Base-by-base conservation (phyloP, 495 filamentous ascomycete genomes). In the Acidomyces sp. region DNA sequence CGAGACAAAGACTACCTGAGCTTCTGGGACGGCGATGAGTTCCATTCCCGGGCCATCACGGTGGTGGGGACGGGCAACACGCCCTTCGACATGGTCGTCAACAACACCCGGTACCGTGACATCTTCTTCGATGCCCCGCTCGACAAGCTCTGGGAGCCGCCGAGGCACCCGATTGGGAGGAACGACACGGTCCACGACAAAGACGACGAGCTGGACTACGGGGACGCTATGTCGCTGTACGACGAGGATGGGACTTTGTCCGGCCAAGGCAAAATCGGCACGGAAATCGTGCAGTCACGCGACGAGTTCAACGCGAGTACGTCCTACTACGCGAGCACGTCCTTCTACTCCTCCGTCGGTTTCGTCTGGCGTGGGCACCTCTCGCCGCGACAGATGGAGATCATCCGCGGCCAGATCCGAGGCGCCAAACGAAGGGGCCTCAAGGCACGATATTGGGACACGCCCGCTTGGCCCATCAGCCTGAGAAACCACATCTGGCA, bases 51-150 rank as follows among this genome's bases (percentile, higher is more conserved):
- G 10, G 45, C 45, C 1, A 55, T 93, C 13, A 92, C 83, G 3
- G 70, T 92, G 3, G 79, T 92, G 6, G 82, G 74, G 0, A 87
- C 85, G 0, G 85, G 85, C 12, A 77, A 79, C 43, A 76, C 82
- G 0, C 80, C 83, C 0, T 78, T 88, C 41, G 68, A 81, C 32
- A 33, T 63, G 23, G 51, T 78, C 3, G 42, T 64, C 1, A 46
- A 53, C 1, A 74, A 73, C 37, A 35, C 61, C 17, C 65, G 61
- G 4, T 67, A 71, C 42, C 63, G 75, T 4, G 75, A 80, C 55
- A 62, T 75, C 10, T 82, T 85, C 57, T 78, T 75, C 55, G 77
- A 80, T 49, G 77, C 80, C 0, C 74, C 77, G 7, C 39, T 55
- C 13, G 43, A 35, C n/a, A 16, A 37, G 15, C 19, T 53, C 31